Evolutionary conservation across 495 filamentous ascomycete genomes (phyloP).

Genomic region (Lepraria neglecta): DNA sequence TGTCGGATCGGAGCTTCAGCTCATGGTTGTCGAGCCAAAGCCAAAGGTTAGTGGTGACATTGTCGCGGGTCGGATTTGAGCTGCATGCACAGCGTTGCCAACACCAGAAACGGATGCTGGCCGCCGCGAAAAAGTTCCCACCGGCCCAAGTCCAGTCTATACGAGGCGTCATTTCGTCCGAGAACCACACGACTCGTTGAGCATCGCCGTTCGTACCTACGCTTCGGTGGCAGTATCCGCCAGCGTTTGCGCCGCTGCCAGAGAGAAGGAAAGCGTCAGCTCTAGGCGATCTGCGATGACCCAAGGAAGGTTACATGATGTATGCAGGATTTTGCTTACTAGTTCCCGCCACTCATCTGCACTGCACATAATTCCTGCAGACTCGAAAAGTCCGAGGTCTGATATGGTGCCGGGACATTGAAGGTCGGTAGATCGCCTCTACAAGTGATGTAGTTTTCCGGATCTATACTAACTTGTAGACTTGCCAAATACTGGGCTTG

Average conservation of each 20-base stretch:
- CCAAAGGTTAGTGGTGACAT: conserved; percentile 9
- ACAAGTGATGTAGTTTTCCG: conserved; percentile 13
- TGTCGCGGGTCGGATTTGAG: not conserved
- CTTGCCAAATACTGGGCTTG: not conserved
- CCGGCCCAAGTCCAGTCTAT: conserved; percentile 19
- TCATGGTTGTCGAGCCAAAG: not conserved
- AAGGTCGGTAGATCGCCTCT: conserved; percentile 11
- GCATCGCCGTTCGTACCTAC: not conserved
- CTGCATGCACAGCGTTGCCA: conserved; percentile 16
- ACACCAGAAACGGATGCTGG: conserved; percentile 15
- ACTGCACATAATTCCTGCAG: conserved; percentile 19
- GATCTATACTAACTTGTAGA: not conserved
- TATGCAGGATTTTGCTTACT: not conserved
- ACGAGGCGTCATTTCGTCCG: conserved; percentile 20
- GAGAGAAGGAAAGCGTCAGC: not conserved
- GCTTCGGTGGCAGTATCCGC: conserved; percentile 17
- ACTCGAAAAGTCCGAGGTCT: not conserved
- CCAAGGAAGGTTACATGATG: not conserved
- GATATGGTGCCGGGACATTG: conserved; percentile 12
- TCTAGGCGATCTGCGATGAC: not conserved
- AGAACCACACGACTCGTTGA: conserved; percentile 15
- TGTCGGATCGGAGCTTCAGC: not conserved
- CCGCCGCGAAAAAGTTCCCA: conserved; percentile 15
- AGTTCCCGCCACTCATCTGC: conserved; percentile 6
- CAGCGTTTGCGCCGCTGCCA: conserved; percentile 17